phyloP scores from a whole-genome alignment of 2,329 filamentous ascomycete species.

The Aspergillus alliaceus region DNA sequence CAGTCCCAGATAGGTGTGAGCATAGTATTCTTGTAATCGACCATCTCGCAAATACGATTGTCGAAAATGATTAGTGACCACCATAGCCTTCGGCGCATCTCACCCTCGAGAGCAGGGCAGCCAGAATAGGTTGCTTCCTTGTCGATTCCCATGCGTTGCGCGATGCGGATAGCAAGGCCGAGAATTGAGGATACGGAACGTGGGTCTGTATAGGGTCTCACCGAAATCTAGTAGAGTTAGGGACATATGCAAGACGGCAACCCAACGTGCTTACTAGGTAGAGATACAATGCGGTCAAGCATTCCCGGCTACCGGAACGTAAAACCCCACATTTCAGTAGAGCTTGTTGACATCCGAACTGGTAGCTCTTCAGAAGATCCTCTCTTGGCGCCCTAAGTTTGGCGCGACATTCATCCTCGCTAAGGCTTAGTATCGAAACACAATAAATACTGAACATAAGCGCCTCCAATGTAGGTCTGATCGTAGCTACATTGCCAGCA shows the following conservation, averaged over 20 bases:
- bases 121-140: constrained; percentile 55
- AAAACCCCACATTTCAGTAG: constrained; percentile 46
- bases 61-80: constrained; percentile 72
- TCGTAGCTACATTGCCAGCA: constrained; percentile 54
- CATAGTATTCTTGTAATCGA: constrained; percentile 46
- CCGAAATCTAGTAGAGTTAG: constrained; percentile 51
- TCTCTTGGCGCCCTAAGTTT: constrained; percentile 39
- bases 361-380: constrained; percentile 43
- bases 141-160: constrained; percentile 68
- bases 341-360: constrained; percentile 49
- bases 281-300: constrained; percentile 54
- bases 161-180: constrained; percentile 66
- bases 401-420: constrained; percentile 52
- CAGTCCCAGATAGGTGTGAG: constrained; percentile 49
- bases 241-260: neutral
- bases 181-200: constrained; percentile 60
- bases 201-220: constrained; percentile 61
- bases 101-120: constrained; percentile 57
- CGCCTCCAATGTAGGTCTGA: constrained; percentile 60
- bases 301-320: constrained; percentile 43
- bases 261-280: constrained; percentile 49
- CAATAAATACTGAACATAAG: constrained; percentile 68
- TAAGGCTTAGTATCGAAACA: constrained; percentile 58
- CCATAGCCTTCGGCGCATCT: constrained; percentile 71
- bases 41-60: constrained; percentile 66